phyloP scores from a whole-genome alignment of 345 rosid species.

The Eucalyptus sideroxylon region DNA sequence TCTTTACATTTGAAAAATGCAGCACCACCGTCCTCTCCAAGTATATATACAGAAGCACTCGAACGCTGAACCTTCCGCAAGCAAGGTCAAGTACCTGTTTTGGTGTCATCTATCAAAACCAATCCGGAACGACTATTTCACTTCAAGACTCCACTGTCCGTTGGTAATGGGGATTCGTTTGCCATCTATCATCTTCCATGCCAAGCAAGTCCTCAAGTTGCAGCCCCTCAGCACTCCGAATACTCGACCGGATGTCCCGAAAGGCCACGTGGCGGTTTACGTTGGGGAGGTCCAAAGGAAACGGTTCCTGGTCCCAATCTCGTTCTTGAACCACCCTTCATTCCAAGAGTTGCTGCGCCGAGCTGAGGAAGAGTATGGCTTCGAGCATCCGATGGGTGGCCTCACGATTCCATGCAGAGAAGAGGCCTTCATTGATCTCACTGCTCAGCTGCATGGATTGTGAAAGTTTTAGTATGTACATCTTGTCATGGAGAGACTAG shows the following conservation, averaged over 20 bases:
- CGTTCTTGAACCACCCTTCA: conserved; percentile 26
- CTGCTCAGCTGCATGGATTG: conserved; percentile 3
- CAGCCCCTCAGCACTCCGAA: neutral
- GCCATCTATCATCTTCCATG: conserved; percentile 2
- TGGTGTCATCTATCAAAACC: neutral
- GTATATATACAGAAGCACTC: neutral
- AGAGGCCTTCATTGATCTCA: conserved; percentile 18
- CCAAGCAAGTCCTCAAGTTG: conserved; percentile 9
- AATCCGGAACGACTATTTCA: neutral
- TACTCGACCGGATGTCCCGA: conserved; percentile 10
- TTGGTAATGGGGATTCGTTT: conserved; percentile 13
- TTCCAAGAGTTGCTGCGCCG: conserved; percentile 21
- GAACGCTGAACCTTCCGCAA: neutral
- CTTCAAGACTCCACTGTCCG: neutral
- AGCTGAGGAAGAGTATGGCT: conserved; percentile 30
- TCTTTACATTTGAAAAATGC: neutral
- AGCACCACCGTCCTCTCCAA: neutral
- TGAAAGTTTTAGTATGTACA: neutral
- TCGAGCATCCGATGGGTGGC: conserved; percentile 32
- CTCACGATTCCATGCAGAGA: conserved; percentile 34
- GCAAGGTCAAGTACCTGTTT: neutral
- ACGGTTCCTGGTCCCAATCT: conserved; percentile 24
- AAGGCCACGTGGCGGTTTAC: conserved; percentile 29
- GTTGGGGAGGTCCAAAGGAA: conserved; percentile 22
- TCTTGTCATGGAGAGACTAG: neutral